Evolutionary conservation across 306 rosid genomes (phyloP), one percentile per base, ranked within the genome.

Genomic region (Quercus engelmannii): DNA sequence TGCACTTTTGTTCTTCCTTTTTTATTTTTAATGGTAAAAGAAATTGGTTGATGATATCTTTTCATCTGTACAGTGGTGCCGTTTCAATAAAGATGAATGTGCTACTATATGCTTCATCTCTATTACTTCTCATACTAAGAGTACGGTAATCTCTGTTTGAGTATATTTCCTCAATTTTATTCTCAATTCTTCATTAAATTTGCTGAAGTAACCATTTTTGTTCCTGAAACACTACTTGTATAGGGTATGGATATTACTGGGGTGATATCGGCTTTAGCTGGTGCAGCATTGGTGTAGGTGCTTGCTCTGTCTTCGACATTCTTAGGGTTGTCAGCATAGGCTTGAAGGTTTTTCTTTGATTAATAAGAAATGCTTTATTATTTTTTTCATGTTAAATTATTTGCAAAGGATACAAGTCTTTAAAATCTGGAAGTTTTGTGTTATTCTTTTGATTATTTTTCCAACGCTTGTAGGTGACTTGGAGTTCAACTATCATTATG

Each of bases 51-150:
- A 86, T 74, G n/a, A 71, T 70, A 73, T 78, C 56, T 61, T 86
- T 4, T 28, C 78, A 72, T 78, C 81, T 81, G 57, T 82, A 55
- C 78, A 92, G 99, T 78, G 89, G 81, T 59, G 98, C 99, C 75
- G 99, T 95, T 86, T 92, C 97, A 12, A 78, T 95, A 63, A 95
- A 95, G 96, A 95, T 95, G 98, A 95, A 95, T 80, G 96, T 91
- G 69, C 97, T 95, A 68, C 97, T 95, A 41, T 95, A 90, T 85
- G 99, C 93, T 74, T 97, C 99, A 31, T 90, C 96, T 35, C 83
- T 95, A 41, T 83, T 95, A 75, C 90, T 92, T n/a, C 96, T 95
- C 67, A 92, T 95, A 96, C 80, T 92, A 51, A 91, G 90, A 98
- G 99, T 95, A 83, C 12, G 4, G 63, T 55, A 41, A 41, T 31